phyloP scores from a whole-genome alignment of 495 filamentous ascomycete species.

The Daldinia vernicosa region DNA sequence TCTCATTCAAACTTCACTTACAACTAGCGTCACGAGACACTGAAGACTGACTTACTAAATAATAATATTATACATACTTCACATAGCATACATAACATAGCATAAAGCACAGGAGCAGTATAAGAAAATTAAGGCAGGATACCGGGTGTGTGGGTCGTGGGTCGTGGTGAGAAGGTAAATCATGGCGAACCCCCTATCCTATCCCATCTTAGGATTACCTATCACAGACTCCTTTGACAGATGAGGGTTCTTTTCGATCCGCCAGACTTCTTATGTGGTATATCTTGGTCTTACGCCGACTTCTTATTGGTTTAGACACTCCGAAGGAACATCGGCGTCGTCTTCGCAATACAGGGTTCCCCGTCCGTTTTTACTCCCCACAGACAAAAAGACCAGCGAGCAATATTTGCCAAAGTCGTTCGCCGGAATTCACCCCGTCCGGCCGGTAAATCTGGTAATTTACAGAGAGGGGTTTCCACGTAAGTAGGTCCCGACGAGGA shows the following conservation, averaged over 20 bases:
- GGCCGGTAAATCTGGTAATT: conserved; percentile 14
- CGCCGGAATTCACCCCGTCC: conserved; percentile 6
- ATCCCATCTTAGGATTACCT: background rate
- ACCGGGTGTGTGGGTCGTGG: conserved; percentile 6
- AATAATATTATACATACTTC: background rate
- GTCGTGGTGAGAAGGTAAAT: conserved; percentile 2
- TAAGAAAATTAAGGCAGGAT: conserved; percentile 4
- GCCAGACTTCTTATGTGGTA: background rate
- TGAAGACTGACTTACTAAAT: background rate
- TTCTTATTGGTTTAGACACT: background rate
- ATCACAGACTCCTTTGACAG: background rate
- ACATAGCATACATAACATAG: background rate
- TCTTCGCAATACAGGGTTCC: conserved; percentile 6
- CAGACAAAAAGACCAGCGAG: background rate
- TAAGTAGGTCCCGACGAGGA: too few species aligned
- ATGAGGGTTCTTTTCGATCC: conserved; percentile 22
- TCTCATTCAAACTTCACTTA: conserved; percentile 1
- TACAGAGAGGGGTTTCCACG: too few species aligned
- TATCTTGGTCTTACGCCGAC: conserved; percentile 1
- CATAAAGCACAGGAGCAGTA: background rate
- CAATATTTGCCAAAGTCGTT: conserved; percentile 15
- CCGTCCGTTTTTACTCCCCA: conserved; percentile 6
- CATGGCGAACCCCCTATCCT: conserved; percentile 13
- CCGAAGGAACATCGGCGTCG: background rate
- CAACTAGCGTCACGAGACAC: background rate